Conservation (phyloP, 140 eudicot genomes). For the Cichorium intybus region DNA sequence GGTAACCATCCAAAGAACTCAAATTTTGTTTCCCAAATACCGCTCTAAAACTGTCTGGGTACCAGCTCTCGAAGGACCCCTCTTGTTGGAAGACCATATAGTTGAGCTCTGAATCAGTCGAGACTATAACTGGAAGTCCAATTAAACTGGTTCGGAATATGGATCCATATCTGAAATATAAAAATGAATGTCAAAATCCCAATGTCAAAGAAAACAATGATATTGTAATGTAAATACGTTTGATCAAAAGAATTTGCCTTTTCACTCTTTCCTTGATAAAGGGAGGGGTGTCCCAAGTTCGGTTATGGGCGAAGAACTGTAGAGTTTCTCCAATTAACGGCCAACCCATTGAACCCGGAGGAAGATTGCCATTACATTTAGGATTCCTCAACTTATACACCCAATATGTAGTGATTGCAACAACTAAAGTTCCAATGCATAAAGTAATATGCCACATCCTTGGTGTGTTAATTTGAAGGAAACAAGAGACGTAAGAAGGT, state of each 20-base stretch:
- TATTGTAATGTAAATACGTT: not conserved
- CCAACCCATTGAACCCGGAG: slow-evolving; percentile 93
- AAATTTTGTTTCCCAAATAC: slow-evolving; percentile 66
- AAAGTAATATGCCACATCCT: slow-evolving; percentile 36
- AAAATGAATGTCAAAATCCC: not conserved
- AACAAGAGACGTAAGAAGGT: not conserved
- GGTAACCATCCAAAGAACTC: slow-evolving; percentile 64
- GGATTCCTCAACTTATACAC: slow-evolving; percentile 65
- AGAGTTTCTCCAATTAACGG: slow-evolving; percentile 81
- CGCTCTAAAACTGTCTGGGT: slow-evolving; percentile 59
- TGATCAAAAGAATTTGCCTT: slow-evolving; percentile 36
- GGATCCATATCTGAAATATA: slow-evolving; percentile 60
- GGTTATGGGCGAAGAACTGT: slow-evolving; percentile 55
- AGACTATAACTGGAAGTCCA: slow-evolving; percentile 64
- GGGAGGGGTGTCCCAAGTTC: slow-evolving; percentile 51
- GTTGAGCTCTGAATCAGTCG: slow-evolving; percentile 65
- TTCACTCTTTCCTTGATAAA: slow-evolving; percentile 69
- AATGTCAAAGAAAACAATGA: too few species aligned
- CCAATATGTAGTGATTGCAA: slow-evolving; percentile 46
- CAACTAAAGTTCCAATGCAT: slow-evolving; percentile 30
- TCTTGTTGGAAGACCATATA: slow-evolving; percentile 71
- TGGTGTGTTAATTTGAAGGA: not conserved
- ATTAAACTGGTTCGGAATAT: slow-evolving; percentile 70
- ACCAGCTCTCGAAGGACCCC: slow-evolving; percentile 72
- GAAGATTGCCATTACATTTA: slow-evolving; percentile 57